Base-by-base conservation (phyloP, 352 stramenopile genomes). In the Globisporangium splendens region DNA sequence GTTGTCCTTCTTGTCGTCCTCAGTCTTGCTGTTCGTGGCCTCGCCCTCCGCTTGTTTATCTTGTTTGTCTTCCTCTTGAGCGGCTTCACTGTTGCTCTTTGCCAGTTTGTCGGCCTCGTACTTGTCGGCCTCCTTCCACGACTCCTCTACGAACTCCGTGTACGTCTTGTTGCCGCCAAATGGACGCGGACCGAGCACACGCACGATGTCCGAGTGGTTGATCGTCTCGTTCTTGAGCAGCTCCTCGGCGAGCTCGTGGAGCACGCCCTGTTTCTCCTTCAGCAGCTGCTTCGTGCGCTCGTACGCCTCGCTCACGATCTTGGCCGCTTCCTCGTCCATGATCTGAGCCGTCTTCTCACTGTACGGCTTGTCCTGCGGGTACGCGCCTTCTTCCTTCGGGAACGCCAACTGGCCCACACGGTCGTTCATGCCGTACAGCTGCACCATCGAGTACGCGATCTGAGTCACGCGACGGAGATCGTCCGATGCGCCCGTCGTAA, bases 181-280 rank as follows among this genome's bases (percentile, higher is more conserved):
- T 41, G 96, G 96, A 58, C 97, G 88, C 13, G 85, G 77, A 13
- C 97, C 97, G 65, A 99, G 90, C 48, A 98, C 76, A 46, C 96
- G 84, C 47, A 98, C 83, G 50, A 99, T 97, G 77, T 99, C 96
- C 65, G 97, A 93, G 77, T 99, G 96, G 62, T 97, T 99, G 66
- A 99, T 99, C n/a, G 97, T 99, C 84, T 99, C 96, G 66, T 98
- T 98, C 66, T 98, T 90, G 22, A 99, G 83, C 47, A 99, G 75
- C 53, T 98, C 77, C 57, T 99, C 87, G 0, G 97, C 97, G 41
- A 99, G 77, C 41, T 95, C 77, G 63, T 96, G 77, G 18, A 99
- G 78, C 61, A 97, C 76, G 20, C 72, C 68, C 61, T 99, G 96
- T 69, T 98, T 98, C 13, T 98, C 87, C n/a, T 68, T 59, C 35